A percentile compares a stretch with the other conserved stretches of the same genome.
These are phyloP conservation scores for Coniophora puteana DNA, from an alignment of 1,284 basidiomycete genomes.

Conservation along the genomic window DNA sequence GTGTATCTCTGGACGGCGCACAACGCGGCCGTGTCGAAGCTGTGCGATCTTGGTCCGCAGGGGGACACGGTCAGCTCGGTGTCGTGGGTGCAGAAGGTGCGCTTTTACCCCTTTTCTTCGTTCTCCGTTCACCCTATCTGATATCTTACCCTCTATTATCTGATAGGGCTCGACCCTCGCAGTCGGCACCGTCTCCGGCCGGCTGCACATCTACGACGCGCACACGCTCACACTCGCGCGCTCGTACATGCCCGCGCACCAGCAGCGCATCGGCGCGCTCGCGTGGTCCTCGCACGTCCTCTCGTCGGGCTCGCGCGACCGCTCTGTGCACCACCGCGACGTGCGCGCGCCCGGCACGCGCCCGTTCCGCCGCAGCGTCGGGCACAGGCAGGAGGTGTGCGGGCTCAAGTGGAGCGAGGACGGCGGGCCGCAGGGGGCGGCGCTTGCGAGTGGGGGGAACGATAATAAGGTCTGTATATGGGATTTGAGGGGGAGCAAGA, in stretches of 20 bases:
- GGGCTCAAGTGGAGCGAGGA: constrained; percentile 90
- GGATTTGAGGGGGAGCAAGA: constrained; percentile 70
- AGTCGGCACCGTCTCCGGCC: constrained; percentile 86
- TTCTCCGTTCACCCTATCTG: background rate
- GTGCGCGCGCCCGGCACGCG: constrained; percentile 65
- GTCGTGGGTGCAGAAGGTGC: constrained; percentile 88
- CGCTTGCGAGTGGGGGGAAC: constrained; percentile 93
- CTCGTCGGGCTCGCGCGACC: constrained; percentile 89
- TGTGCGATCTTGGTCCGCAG: constrained; percentile 73
- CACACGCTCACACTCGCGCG: constrained; percentile 73
- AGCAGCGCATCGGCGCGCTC: constrained; percentile 86
- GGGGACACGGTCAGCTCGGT: constrained; percentile 80
- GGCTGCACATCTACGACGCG: constrained; percentile 95
- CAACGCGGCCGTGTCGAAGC: constrained; percentile 87
- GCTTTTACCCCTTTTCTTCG: constrained; percentile 13
- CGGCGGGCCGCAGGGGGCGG: constrained; percentile 52
- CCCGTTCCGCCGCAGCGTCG: constrained; percentile 75
- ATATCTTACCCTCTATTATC: background rate
- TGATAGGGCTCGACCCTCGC: constrained; percentile 82
- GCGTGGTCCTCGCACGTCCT: constrained; percentile 93
- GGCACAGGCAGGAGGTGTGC: constrained; percentile 95
- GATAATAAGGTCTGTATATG: constrained; percentile 99
- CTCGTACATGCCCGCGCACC: constrained; percentile 86
- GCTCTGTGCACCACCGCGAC: constrained; percentile 89
- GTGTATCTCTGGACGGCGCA: constrained; percentile 98